Base-by-base conservation (phyloP, 2,329 filamentous ascomycete species). In the Phialophora tarda region DNA sequence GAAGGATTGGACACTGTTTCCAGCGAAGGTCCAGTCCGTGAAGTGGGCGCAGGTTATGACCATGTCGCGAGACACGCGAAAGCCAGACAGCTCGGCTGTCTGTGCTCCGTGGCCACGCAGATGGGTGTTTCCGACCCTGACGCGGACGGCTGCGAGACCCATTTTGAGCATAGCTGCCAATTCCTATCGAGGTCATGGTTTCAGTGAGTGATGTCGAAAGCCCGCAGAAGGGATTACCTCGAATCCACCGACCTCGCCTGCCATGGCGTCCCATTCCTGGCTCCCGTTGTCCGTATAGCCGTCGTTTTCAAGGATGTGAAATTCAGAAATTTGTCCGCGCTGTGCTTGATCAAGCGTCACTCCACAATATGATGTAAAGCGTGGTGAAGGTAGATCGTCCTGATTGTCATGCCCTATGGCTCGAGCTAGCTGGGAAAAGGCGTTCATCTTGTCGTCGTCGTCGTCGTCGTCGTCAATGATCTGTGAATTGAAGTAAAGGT, bases 1-100 rank as follows among this genome's bases (percentile, higher is more conserved):
- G 54, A 38, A 63, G 61, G 8, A n/a, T 38, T 63, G 21, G 54
- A 63, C 61, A n/a, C 48, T 50, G 41, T 63, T 63, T 32, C 41
- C 61, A n/a, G 53, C 12, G 12, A 56, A 5, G 21, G 51, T 26
- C 61, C 61, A 63, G 53, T 63, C n/a, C 17, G 61, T 57, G 41
- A 63, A 63, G 41, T 58, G 61, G 47, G 61, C 53, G 51, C 61
- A 63, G 23, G 61, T 63, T 6, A 63, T 24, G 53, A 58, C 23
- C 44, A 63, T 14, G 54, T 63, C 61, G 7, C n/a, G 38, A 28
- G 61, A 58, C 14, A 63, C 23, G 28, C 61, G 61, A 63, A 63
- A 63, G 30, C 53, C 61, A 30, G 61, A 63, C 38, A 63, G 21
- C 24, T 63, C 23, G 21, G 12, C 17, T 23, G 28, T 34, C 23